Percentiles rank a stretch among this genome's conserved stretches.
phyloP scores from a whole-genome alignment of 345 rosid species.

The Pistacia integerrima region DNA sequence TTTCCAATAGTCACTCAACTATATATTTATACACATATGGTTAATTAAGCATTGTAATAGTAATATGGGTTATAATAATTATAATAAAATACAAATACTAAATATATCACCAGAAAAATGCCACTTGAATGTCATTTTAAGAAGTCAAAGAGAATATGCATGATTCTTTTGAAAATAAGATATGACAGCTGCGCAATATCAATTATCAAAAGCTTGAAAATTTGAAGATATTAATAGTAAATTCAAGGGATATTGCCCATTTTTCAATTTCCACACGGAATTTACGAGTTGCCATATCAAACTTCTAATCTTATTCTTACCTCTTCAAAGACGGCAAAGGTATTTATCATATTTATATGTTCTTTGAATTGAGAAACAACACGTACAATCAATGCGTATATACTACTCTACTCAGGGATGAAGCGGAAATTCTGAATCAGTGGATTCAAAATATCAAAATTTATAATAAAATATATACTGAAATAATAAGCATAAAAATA shows the following conservation, averaged over 20 bases:
- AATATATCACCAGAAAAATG: background rate
- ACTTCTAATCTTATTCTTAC: background rate
- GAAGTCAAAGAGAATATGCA: constrained; percentile 24
- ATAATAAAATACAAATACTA: background rate
- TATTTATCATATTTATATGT: too few relatives aligned
- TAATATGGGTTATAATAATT: background rate
- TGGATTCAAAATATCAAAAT: too few relatives aligned
- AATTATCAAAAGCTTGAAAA: background rate
- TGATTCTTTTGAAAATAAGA: constrained; percentile 5
- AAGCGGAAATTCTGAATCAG: too few relatives aligned
- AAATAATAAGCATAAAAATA: too few relatives aligned
- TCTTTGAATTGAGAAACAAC: too few relatives aligned
- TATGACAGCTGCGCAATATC: background rate
- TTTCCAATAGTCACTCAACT: constrained; percentile 7
- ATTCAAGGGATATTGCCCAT: background rate
- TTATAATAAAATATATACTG: too few relatives aligned
- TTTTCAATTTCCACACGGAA: background rate
- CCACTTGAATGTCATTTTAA: constrained; percentile 16
- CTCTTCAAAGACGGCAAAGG: background rate
- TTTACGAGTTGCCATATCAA: background rate
- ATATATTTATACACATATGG: background rate
- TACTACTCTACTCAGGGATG: too few relatives aligned
- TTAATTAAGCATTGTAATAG: background rate
- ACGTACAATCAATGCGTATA: too few relatives aligned
- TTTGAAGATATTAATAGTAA: constrained; percentile 7